Evolutionary conservation across 169 alveolate genomes (phyloP), one percentile per base, ranked within the genome.

Genomic region (Perkinsus olseni): DNA sequence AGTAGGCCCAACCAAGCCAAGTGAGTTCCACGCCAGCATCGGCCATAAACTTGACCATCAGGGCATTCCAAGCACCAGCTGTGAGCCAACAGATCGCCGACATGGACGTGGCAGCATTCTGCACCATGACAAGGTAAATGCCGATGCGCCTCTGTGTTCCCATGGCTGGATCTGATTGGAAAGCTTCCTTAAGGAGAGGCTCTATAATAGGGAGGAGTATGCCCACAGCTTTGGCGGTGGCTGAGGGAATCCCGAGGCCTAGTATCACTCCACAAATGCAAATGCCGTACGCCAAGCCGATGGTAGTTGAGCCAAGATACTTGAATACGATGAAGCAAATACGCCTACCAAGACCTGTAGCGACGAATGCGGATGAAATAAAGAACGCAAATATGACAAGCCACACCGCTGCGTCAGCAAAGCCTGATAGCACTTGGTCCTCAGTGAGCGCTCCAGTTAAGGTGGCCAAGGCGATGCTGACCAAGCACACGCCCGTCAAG

Each of bases 241-340:
- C 48, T n/a, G 92, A 91, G 11, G 92, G 92, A 10, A 91, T 38
- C 0, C 74, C 92, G 36, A 31, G 48, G 36, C 62, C 92, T 21
- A 91, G 37, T 17, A 91, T 21, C 13, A 39, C 36, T 62, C 21
- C 20, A 38, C 74, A 38, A 10, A 91, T 0, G 3, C 74, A 28
- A 8, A 91, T n/a, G 38, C 74, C 92, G 38, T 91, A 91, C 17
- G 92, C 92, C n/a, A 91, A 62, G 34, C 92, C 92, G 38, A 91
- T 38, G 36, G 92, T 38, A n/a, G 74, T 24, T 1, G 38, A 40
- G 17, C 92, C 92, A 4, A 91, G 3, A 24, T 38, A 28, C 92
- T 31, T 40, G 74, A 91, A 40, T 4, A 39, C 74, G 36, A 91
- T 24, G 74, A 37, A 91, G 62, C 92, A 91, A n/a, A 37, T 24